These are phyloP conservation scores for Thymus quinquecostatus DNA, from an alignment of 257 asterid species.

Conservation along the genomic window DNA sequence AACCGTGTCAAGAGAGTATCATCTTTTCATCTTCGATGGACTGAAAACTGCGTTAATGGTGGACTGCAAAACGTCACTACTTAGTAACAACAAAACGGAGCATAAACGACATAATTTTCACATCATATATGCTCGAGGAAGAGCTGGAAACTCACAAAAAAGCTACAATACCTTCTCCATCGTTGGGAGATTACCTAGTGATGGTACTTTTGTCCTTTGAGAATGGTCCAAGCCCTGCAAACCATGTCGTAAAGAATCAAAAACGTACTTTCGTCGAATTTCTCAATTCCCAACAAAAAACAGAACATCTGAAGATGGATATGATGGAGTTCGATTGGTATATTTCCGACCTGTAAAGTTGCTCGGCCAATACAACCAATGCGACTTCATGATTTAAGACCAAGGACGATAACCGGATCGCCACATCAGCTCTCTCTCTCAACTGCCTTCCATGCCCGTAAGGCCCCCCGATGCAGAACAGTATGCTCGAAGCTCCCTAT, in stretches of 20 bases:
- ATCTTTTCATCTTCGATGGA: background rate
- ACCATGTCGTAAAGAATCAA: slow-evolving; percentile 2
- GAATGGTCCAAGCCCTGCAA: slow-evolving; percentile 92
- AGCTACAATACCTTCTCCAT: background rate
- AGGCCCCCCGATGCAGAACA: slow-evolving; percentile 90
- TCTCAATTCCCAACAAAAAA: no score
- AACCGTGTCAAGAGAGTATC: background rate
- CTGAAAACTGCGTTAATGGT: background rate
- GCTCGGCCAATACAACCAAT: slow-evolving; percentile 74
- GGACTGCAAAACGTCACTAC: background rate
- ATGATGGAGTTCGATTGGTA: background rate
- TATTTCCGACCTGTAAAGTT: slow-evolving; percentile 67
- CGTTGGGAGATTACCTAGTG: slow-evolving; percentile 45
- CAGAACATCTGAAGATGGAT: background rate
- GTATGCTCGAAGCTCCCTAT: slow-evolving; percentile 70
- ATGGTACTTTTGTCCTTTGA: slow-evolving; percentile 90
- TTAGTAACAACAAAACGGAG: background rate
- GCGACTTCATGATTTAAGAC: slow-evolving; percentile 90
- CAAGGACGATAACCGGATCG: slow-evolving; percentile 72
- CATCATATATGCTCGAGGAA: slow-evolving; percentile 10
- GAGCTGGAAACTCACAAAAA: background rate
- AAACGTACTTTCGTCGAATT: background rate
- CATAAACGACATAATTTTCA: background rate
- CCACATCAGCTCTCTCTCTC: slow-evolving; percentile 66
- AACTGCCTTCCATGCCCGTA: slow-evolving; percentile 80